Conservation (phyloP, 129 eudicot species). For the Helianthus tuberosus region DNA sequence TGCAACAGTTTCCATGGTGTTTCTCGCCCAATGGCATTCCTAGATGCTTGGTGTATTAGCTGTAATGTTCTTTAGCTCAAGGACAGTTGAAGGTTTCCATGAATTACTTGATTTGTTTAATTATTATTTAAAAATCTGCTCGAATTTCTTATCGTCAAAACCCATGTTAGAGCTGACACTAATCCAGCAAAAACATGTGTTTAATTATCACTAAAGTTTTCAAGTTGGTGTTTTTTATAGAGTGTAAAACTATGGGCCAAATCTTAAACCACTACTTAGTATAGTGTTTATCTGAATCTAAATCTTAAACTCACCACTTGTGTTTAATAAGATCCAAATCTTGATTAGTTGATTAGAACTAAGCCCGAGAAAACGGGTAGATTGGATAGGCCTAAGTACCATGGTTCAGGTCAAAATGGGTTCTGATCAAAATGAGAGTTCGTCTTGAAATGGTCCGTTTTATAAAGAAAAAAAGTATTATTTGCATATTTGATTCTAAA, state of each 20-base stretch:
- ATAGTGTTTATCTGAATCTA: slow-evolving; percentile 13
- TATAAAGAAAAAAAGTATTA: not conserved
- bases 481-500: slow-evolving; percentile 21
- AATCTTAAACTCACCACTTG: slow-evolving; percentile 19
- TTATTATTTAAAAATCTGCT: slow-evolving; percentile 17
- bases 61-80: slow-evolving; percentile 38
- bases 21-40: slow-evolving; percentile 34
- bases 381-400: no score
- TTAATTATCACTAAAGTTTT: slow-evolving; percentile 28
- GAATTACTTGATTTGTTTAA: slow-evolving; percentile 20
- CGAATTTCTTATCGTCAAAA: slow-evolving; percentile 31
- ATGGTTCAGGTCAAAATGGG: no score
- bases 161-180: slow-evolving; percentile 52
- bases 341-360: slow-evolving; percentile 5
- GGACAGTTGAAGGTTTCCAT: slow-evolving; percentile 38
- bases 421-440: no score
- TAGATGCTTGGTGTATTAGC: slow-evolving; percentile 35
- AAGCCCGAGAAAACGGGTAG: no score
- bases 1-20: slow-evolving; percentile 38
- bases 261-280: slow-evolving; percentile 34
- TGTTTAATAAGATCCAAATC: slow-evolving; percentile 22
- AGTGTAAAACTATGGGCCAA: slow-evolving; percentile 34
- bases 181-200: slow-evolving; percentile 39
- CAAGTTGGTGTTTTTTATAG: slow-evolving; percentile 31
- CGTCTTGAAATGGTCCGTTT: no score